phyloP scores from a whole-genome alignment of 2,329 filamentous ascomycete genomes.

The Pseudogymnoascus sp. region DNA sequence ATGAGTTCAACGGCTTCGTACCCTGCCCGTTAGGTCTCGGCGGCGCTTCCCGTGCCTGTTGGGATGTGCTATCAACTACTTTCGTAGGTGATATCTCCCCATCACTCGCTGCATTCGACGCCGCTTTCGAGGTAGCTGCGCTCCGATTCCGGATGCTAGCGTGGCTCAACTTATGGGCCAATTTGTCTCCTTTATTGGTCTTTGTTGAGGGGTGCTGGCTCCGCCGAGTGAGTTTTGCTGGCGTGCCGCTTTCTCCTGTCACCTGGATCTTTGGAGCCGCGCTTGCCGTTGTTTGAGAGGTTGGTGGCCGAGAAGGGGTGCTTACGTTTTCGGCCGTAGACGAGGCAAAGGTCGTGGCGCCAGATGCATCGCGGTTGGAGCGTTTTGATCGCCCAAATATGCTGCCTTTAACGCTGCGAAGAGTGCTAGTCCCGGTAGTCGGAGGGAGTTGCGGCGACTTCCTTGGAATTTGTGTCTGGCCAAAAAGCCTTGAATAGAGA shows the following conservation, averaged over 20 bases:
- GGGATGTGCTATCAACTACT: neutral
- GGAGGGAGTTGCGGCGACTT: slow-evolving; percentile 43
- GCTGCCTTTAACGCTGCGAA: slow-evolving; percentile 63
- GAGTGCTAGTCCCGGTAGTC: slow-evolving; percentile 62
- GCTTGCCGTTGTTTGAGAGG: slow-evolving; percentile 21
- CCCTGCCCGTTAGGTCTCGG: neutral
- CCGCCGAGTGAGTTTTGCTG: slow-evolving; percentile 28
- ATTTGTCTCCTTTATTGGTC: slow-evolving; percentile 30
- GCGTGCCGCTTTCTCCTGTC: slow-evolving; percentile 52
- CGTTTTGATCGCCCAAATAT: slow-evolving; percentile 60
- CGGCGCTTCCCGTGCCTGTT: neutral
- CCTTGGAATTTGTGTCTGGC: slow-evolving; percentile 33
- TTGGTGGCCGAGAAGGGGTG: slow-evolving; percentile 24
- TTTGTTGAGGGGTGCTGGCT: slow-evolving; percentile 30
- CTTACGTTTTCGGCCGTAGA: neutral
- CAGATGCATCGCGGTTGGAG: slow-evolving; percentile 36
- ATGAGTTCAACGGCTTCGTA: neutral
- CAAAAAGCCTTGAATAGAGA: slow-evolving; percentile 75
- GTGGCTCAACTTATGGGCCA: slow-evolving; percentile 32
- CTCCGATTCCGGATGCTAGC: slow-evolving; percentile 45
- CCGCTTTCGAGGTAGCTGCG: slow-evolving; percentile 30
- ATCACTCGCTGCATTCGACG: slow-evolving; percentile 3
- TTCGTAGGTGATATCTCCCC: slow-evolving; percentile 1
- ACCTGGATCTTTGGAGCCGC: slow-evolving; percentile 62
- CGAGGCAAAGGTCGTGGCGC: slow-evolving; percentile 9